Conservation (phyloP, 208 protist species). For the Crithidia acanthocephali region DNA sequence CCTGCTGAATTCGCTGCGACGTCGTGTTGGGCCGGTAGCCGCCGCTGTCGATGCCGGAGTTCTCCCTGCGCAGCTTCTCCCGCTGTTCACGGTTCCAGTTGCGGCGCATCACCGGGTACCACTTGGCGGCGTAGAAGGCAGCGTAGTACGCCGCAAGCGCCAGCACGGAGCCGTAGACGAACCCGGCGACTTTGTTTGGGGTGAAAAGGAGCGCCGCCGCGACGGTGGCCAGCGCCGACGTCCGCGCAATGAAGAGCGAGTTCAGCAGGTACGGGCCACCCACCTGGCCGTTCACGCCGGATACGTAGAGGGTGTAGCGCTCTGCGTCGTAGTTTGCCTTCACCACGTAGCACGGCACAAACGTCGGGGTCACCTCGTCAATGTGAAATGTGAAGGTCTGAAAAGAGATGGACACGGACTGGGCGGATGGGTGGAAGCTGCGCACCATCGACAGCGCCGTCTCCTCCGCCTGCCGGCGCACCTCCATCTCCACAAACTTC, state of each 20-base stretch:
- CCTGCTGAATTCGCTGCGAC: conserved; percentile 67
- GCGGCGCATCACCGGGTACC: conserved; percentile 55
- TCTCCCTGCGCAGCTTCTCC: conserved; percentile 40
- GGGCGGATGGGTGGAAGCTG: conserved; percentile 67
- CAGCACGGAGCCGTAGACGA: conserved; percentile 52
- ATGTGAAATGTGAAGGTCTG: conserved; percentile 55
- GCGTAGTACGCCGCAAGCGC: conserved; percentile 65
- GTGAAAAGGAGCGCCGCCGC: conserved; percentile 45
- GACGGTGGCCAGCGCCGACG: conserved; percentile 37
- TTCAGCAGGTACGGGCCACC: conserved; percentile 84
- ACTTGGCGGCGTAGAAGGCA: conserved; percentile 69
- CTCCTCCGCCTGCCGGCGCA: conserved; percentile 52
- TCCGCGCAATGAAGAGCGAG: conserved; percentile 62
- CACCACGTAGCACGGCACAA: conserved; percentile 88
- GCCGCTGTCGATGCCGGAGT: conserved; percentile 40
- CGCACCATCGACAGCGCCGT: conserved; percentile 54
- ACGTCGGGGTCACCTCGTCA: conserved; percentile 72
- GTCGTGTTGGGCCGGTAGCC: conserved; percentile 56
- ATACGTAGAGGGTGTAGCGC: conserved; percentile 85
- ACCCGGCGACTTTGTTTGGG: conserved; percentile 69
- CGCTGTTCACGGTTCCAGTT: conserved; percentile 55
- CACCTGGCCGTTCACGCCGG: conserved; percentile 62
- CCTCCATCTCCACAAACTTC: conserved; percentile 59
- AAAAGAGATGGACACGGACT: conserved; percentile 62
- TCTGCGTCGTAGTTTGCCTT: conserved; percentile 74